These are phyloP conservation scores for Chrysanthemum seticuspe DNA, from an alignment of 129 eudicot genomes.

Conservation along the genomic window DNA sequence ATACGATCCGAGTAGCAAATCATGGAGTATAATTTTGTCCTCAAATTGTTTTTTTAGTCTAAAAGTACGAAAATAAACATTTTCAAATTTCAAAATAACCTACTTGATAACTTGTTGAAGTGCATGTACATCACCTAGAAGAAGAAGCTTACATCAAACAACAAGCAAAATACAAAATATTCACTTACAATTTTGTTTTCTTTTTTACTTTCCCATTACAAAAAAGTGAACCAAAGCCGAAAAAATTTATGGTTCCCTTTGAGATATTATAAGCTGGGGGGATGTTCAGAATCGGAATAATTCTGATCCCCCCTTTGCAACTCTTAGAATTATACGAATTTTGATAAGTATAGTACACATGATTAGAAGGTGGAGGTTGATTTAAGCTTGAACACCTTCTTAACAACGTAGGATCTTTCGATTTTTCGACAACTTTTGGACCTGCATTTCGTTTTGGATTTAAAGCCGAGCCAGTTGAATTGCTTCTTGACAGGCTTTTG, in stretches of 20 bases:
- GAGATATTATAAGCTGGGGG: slow-evolving; percentile 55
- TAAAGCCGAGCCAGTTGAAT: slow-evolving; percentile 90
- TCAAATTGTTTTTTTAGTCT: no score
- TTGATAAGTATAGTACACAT: slow-evolving; percentile 30
- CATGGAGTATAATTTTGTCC: no score
- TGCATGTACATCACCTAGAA: slow-evolving; percentile 8
- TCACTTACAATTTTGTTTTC: slow-evolving; percentile 49
- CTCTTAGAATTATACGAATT: slow-evolving; percentile 35
- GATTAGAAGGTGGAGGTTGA: slow-evolving; percentile 32
- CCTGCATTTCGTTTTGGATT: slow-evolving; percentile 38
- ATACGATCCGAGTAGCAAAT: no score
- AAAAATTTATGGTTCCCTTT: slow-evolving; percentile 58
- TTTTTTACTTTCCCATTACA: slow-evolving; percentile 70
- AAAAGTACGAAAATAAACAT: no score
- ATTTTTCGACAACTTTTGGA: slow-evolving; percentile 33
- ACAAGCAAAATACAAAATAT: slow-evolving; percentile 8
- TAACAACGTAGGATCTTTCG: slow-evolving; percentile 38
- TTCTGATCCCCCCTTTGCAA: slow-evolving; percentile 48
- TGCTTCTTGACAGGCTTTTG: slow-evolving; percentile 55
- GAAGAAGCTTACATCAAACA: slow-evolving; percentile 26
- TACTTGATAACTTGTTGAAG: neutral
- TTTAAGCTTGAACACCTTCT: slow-evolving; percentile 30
- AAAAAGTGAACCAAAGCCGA: slow-evolving; percentile 79
- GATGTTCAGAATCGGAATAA: slow-evolving; percentile 75
- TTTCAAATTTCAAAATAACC: neutral